phyloP scores from a whole-genome alignment of 805 yeast species.

The Spathaspora girioi region DNA sequence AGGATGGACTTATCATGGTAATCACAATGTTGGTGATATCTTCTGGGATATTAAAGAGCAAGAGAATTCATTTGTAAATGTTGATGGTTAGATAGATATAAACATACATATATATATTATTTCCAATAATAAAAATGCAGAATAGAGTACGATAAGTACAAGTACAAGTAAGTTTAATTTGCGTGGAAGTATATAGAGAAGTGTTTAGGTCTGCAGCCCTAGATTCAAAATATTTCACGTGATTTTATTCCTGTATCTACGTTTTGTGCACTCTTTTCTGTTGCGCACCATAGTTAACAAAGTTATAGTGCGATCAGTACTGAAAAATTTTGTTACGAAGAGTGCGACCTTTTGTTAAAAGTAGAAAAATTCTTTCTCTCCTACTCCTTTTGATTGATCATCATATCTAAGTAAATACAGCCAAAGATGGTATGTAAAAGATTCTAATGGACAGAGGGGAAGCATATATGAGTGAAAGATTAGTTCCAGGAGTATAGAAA shows the following conservation, averaged over 20 bases:
- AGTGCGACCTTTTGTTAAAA: not conserved
- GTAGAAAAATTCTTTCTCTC: not conserved
- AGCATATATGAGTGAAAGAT: not conserved
- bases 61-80: slow-evolving; percentile 88
- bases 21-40: slow-evolving; percentile 83
- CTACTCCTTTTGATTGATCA: not conserved
- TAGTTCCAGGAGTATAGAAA: too few species aligned
- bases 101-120: too few species aligned
- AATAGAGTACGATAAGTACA: not conserved
- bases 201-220: slow-evolving; percentile 1
- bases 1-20: slow-evolving; percentile 97
- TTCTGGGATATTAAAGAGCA: slow-evolving; percentile 89
- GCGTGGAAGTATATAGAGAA: not conserved
- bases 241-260: slow-evolving; percentile 5
- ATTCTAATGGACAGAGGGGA: not conserved
- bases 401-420: slow-evolving; percentile 5
- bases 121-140: not conserved
- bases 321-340: slow-evolving; percentile 2
- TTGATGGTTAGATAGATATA: slow-evolving; percentile 42
- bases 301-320: too few species aligned
- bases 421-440: slow-evolving; percentile 16
- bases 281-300: not conserved
- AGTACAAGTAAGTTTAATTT: too few species aligned
- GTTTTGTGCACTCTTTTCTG: not conserved
- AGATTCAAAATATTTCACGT: not conserved